These are phyloP conservation scores for Candida albicans DNA, from an alignment of 1,139 yeast genomes.

Conservation along the genomic window DNA sequence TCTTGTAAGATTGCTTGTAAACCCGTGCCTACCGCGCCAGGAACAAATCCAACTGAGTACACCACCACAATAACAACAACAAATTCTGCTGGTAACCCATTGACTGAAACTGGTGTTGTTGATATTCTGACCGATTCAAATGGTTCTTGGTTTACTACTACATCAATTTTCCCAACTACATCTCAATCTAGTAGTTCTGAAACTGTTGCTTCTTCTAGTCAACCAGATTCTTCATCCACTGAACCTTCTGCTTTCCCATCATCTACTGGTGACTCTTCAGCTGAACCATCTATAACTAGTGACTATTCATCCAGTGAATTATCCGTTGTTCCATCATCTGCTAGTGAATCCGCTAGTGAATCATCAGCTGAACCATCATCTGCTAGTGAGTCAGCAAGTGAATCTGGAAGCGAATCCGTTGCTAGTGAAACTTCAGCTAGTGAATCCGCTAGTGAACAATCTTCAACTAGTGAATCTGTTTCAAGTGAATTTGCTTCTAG, in stretches of 20 bases:
- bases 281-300: too few relatives aligned
- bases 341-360: too few relatives aligned
- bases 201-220: neutral
- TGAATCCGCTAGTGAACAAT: constrained; percentile 1
- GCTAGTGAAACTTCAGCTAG: neutral
- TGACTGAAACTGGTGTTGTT: constrained; percentile 1
- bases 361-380: too few relatives aligned
- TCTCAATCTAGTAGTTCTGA: neutral
- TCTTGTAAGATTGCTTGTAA: constrained; percentile 7
- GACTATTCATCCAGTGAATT: too few relatives aligned
- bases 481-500: too few relatives aligned
- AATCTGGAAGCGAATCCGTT: too few relatives aligned
- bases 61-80: neutral
- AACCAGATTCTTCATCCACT: neutral
- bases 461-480: too few relatives aligned
- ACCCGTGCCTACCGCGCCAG: constrained; percentile 9
- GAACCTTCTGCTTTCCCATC: too few relatives aligned
- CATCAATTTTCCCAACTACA: neutral
- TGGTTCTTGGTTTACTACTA: constrained; percentile 7
- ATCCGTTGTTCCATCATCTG: too few relatives aligned
- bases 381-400: too few relatives aligned
- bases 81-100: neutral
- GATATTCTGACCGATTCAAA: neutral
- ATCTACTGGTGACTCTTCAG: too few relatives aligned
- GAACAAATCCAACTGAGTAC: neutral